Percentiles rank a stretch among this genome's conserved stretches.
Evolutionary conservation across 106 monocot species (phyloP).

Genomic region (Allium sativum): DNA sequence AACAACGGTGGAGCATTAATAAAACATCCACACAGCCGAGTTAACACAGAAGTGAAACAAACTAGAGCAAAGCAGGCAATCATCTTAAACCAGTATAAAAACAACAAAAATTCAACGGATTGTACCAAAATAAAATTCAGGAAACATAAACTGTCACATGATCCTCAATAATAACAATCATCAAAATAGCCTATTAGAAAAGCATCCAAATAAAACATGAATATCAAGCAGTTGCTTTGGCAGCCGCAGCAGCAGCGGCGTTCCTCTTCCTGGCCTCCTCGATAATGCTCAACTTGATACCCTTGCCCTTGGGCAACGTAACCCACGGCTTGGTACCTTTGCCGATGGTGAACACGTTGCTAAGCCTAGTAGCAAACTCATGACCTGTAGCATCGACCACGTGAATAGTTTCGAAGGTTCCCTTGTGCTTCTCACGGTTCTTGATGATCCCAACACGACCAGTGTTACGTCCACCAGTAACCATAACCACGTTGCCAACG

Average conservation of each 20-base stretch:
- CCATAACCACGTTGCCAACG: constrained; percentile 87
- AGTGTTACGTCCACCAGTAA: constrained; percentile 79
- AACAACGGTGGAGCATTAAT: too few relatives aligned
- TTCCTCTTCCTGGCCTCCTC: constrained; percentile 22
- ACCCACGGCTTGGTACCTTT: constrained; percentile 21
- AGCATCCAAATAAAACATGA: not conserved
- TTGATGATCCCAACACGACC: constrained; percentile 89
- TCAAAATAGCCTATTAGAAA: too few relatives aligned
- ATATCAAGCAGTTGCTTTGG: constrained; percentile 2
- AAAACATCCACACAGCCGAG: too few relatives aligned
- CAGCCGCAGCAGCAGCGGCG: constrained; percentile 12
- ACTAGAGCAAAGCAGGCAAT: too few relatives aligned
- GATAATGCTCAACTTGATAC: constrained; percentile 21
- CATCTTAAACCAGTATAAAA: too few relatives aligned
- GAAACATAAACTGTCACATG: too few relatives aligned
- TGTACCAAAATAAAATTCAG: too few relatives aligned
- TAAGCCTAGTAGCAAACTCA: constrained; percentile 48
- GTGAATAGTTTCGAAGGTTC: constrained; percentile 81
- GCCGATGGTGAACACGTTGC: constrained; percentile 20
- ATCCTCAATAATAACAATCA: too few relatives aligned
- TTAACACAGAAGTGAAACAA: too few relatives aligned
- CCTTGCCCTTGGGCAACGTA: constrained; percentile 23
- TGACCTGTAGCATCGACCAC: constrained; percentile 73
- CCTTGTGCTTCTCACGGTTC: constrained; percentile 92
- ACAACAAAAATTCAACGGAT: too few relatives aligned